Evolutionary conservation across 768 basidiomycete species (phyloP), one percentile per base, ranked within the genome.

Genomic region (Pleurotus tuber-regium): DNA sequence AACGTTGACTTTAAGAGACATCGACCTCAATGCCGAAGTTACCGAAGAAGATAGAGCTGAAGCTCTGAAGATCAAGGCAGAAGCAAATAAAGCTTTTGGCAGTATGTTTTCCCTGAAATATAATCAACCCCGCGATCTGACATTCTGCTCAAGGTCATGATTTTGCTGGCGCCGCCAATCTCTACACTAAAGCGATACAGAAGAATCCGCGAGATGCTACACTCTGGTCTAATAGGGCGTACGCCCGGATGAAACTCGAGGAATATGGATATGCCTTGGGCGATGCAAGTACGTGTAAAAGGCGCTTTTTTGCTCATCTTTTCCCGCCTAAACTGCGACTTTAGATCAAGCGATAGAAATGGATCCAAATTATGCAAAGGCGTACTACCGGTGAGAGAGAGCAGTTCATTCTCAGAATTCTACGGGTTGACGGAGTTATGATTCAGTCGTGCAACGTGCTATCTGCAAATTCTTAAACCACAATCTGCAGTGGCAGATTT

Each of bases 201-300:
- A 79, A 86, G 63, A 94, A 99, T 64, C 94, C 93, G 0, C 73
- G 75, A 50, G 96, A 98, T 60, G 72, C 93, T 47, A 94, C 92
- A 11, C 68, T 96, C 47, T 98, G 91, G 89, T 94, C 89, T 64
- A 98, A 98, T 69, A 81, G 96, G 30, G 93, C 97, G 2, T 90
- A 92, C 68, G 80, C 90, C 11, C 82, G 96, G 44, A 92, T 95
- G 69, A 97, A 91, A 71, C 69, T 98, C 50, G 89, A 99, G 66
- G 79, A 99, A 70, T 87, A 89, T 61, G 97, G 97, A 2, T 93
- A 94, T 63, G 97, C 94, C 12, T 79, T 96, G 23, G 72, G 74
- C 24, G 96, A 98, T 73, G 84, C 92, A 35, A 82, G 93, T 94
- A 61, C 65, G 87, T 79, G 42, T 30, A 29, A 21, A 10, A 30